A percentile compares a stretch with the other conserved stretches of the same genome.
Conservation (phyloP, 116 monocot genomes). For the Trichopus zeylanicus region DNA sequence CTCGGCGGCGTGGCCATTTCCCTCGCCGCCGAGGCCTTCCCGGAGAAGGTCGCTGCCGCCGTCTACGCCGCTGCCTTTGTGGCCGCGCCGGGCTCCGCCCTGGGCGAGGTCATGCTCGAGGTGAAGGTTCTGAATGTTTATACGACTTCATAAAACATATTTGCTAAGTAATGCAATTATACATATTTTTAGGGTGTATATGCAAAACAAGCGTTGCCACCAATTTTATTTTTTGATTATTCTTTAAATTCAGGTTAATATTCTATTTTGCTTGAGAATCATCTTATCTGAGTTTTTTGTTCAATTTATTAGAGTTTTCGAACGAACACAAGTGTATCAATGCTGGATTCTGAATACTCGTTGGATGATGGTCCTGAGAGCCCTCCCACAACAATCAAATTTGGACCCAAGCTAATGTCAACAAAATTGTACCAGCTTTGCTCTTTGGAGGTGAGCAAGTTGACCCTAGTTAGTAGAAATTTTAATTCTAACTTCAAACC, state of each 20-base stretch:
- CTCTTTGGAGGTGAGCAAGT: neutral
- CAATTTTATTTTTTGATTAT: too few relatives aligned
- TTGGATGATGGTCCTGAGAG: constrained; percentile 14
- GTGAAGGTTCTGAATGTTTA: neutral
- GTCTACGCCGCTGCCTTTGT: constrained; percentile 18
- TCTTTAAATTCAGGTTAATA: too few relatives aligned
- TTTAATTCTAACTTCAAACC: too few relatives aligned
- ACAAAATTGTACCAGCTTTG: constrained; percentile 19
- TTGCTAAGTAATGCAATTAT: too few relatives aligned
- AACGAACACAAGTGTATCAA: neutral
- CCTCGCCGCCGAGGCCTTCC: constrained; percentile 33
- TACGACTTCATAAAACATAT: too few relatives aligned
- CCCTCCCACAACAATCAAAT: constrained; percentile 9
- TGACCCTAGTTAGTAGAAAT: neutral
- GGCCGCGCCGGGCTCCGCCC: neutral
- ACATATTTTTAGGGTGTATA: too few relatives aligned
- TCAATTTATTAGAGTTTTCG: neutral
- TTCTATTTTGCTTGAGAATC: too few relatives aligned
- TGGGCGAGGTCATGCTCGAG: neutral
- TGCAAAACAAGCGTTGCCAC: too few relatives aligned
- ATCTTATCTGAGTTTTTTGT: too few relatives aligned
- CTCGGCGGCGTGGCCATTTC: constrained; percentile 25
- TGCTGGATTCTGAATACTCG: neutral
- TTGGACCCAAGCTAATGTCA: constrained; percentile 11
- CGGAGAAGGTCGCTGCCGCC: constrained; percentile 20